Evolutionary conservation across 2,329 filamentous ascomycete genomes (phyloP).

Genomic region (Capronia epimyces): DNA sequence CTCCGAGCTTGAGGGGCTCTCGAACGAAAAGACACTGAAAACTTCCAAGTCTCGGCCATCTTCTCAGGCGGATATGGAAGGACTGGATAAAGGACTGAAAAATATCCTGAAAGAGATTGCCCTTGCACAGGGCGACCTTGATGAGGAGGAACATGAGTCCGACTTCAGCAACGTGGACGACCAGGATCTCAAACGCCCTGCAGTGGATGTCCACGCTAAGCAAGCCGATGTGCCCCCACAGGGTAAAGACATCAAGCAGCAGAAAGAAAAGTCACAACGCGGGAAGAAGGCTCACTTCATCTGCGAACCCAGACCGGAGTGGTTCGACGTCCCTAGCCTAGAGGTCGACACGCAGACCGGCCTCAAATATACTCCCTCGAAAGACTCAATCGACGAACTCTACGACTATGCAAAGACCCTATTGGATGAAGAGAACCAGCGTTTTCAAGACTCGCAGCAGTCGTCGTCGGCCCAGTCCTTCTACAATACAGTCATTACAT

Average conservation of each 20-base stretch:
- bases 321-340: constrained; percentile 24
- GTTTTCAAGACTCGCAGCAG: constrained; percentile 65
- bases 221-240: neutral
- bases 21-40: neutral
- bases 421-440: constrained; percentile 69
- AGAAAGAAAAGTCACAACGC: constrained; percentile 4
- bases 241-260: constrained; percentile 35
- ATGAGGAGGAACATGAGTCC: constrained; percentile 22
- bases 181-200: constrained; percentile 23
- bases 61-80: constrained; percentile 31
- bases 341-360: constrained; percentile 17
- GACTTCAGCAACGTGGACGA: constrained; percentile 36
- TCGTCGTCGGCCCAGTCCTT: constrained; percentile 88
- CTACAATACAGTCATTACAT: constrained; percentile 93
- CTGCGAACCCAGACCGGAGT: constrained; percentile 28
- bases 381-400: constrained; percentile 44
- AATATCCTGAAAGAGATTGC: constrained; percentile 34
- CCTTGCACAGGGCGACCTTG: constrained; percentile 41
- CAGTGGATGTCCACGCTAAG: constrained; percentile 25
- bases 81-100: constrained; percentile 38
- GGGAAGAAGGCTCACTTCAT: constrained; percentile 30
- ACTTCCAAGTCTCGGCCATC: neutral
- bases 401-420: constrained; percentile 65
- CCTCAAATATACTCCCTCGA: constrained; percentile 20
- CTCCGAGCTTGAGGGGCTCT: constrained; percentile 40